phyloP scores from a whole-genome alignment of 2,329 filamentous ascomycete genomes.

The Sporothrix phasma region DNA sequence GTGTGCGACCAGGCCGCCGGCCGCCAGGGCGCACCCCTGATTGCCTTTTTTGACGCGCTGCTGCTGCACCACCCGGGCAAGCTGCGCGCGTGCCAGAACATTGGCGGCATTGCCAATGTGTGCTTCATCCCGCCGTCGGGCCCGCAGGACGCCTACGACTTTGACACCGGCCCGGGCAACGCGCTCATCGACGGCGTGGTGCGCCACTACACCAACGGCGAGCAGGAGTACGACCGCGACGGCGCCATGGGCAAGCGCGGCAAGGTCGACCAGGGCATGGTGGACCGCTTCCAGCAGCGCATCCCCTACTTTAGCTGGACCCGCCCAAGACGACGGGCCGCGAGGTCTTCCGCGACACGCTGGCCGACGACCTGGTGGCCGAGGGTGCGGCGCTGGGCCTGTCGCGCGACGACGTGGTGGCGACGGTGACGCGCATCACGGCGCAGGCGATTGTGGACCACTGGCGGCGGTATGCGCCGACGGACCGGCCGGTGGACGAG shows the following conservation, averaged over 20 bases:
- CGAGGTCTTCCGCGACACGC: constrained; percentile 52
- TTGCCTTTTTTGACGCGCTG: constrained; percentile 47
- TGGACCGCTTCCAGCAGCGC: constrained; percentile 38
- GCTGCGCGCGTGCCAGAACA: constrained; percentile 50
- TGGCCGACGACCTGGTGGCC: constrained; percentile 42
- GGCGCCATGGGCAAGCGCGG: constrained; percentile 41
- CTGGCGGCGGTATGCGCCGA: constrained; percentile 38
- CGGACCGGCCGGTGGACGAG: constrained; percentile 33
- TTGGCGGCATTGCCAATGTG: constrained; percentile 51
- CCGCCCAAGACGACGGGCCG: constrained; percentile 49
- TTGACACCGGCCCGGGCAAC: constrained; percentile 48
- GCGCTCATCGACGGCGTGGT: constrained; percentile 47
- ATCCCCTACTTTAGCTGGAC: constrained; percentile 41
- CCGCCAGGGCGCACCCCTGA: constrained; percentile 44
- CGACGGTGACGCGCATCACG: constrained; percentile 50
- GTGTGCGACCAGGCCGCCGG: constrained; percentile 47
- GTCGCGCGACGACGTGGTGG: constrained; percentile 42
- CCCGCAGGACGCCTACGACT: constrained; percentile 35
- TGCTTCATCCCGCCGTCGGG: constrained; percentile 47
- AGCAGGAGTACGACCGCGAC: constrained; percentile 40
- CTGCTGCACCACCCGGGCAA: constrained; percentile 47
- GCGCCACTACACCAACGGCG: constrained; percentile 42
- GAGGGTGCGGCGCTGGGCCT: constrained; percentile 36
- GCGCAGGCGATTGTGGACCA: constrained; percentile 46
- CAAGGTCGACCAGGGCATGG: constrained; percentile 39